A percentile compares a stretch with the other conserved stretches of the same genome.
These are phyloP conservation scores for Vitis labrusca DNA, from an alignment of 164 flowering plant species.

Conservation along the genomic window DNA sequence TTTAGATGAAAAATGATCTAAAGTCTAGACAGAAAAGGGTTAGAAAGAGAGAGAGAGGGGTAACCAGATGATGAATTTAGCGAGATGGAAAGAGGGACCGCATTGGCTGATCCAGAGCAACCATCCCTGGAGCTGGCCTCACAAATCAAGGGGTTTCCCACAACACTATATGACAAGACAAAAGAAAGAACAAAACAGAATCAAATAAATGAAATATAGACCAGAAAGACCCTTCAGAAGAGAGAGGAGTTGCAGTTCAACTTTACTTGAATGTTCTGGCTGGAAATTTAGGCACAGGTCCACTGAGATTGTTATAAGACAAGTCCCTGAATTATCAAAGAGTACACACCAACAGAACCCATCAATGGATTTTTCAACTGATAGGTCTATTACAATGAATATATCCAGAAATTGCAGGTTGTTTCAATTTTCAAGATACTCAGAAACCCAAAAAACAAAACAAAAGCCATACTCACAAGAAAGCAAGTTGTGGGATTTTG, in stretches of 20 bases:
- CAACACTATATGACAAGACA: constrained; percentile 40
- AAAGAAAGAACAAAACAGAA: neutral
- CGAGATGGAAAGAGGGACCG: constrained; percentile 45
- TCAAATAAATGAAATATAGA: neutral
- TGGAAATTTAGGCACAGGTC: constrained; percentile 77
- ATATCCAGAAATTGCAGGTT: constrained; percentile 7
- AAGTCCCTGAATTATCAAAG: constrained; percentile 60
- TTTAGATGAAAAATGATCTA: neutral
- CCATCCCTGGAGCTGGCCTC: constrained; percentile 45
- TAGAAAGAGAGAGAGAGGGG: neutral
- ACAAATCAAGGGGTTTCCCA: constrained; percentile 77
- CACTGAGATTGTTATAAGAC: constrained; percentile 88
- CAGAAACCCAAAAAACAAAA: constrained; percentile 6
- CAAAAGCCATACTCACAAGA: constrained; percentile 73
- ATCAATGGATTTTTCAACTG: constrained; percentile 10
- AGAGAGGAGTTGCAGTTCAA: constrained; percentile 1
- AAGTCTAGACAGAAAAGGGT: neutral
- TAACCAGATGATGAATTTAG: constrained; percentile 55
- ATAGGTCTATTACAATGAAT: neutral
- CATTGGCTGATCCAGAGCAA: constrained; percentile 53
- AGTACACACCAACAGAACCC: constrained; percentile 5
- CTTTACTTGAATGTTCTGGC: constrained; percentile 84
- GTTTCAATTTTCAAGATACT: constrained; percentile 16
- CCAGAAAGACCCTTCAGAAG: neutral
- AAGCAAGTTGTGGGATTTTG: constrained; percentile 72